These are phyloP conservation scores for Yamadazyma nakazawae DNA, from an alignment of 805 yeast genomes.

Conservation along the genomic window DNA sequence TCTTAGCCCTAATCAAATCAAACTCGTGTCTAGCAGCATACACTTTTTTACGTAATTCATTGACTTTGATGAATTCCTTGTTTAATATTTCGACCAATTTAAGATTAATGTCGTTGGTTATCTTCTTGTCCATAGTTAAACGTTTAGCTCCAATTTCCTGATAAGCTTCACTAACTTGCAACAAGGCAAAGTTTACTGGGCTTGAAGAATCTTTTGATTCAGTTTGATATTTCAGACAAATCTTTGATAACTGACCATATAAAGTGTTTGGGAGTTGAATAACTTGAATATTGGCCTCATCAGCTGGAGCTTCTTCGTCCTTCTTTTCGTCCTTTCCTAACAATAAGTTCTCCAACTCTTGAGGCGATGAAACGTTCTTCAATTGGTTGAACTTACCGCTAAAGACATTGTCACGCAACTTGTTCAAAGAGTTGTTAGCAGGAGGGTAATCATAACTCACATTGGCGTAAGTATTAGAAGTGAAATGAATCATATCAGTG, in stretches of 20 bases:
- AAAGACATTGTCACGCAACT: constrained; percentile 59
- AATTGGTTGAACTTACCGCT: constrained; percentile 56
- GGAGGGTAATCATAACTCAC: constrained; percentile 85
- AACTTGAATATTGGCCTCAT: constrained; percentile 24
- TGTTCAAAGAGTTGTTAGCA: constrained; percentile 41
- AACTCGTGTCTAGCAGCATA: constrained; percentile 67
- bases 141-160: constrained; percentile 64
- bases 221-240: constrained; percentile 47
- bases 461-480: constrained; percentile 59
- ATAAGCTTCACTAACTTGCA: constrained; percentile 54
- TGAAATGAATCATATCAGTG: constrained; percentile 43
- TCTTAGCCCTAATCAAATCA: constrained; percentile 61
- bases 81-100: constrained; percentile 52
- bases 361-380: constrained; percentile 61
- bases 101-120: constrained; percentile 56
- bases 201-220: constrained; percentile 43
- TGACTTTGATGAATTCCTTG: constrained; percentile 58
- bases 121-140: constrained; percentile 63
- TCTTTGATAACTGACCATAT: constrained; percentile 63
- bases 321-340: constrained; percentile 26
- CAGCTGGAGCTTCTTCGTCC: constrained; percentile 9
- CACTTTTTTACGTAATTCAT: constrained; percentile 61
- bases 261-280: constrained; percentile 63
- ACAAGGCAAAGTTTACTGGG: constrained; percentile 52
- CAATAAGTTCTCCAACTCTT: constrained; percentile 61